Conservation (phyloP, 371 early-diverging fungal genomes). For the Mortierella sp. region DNA sequence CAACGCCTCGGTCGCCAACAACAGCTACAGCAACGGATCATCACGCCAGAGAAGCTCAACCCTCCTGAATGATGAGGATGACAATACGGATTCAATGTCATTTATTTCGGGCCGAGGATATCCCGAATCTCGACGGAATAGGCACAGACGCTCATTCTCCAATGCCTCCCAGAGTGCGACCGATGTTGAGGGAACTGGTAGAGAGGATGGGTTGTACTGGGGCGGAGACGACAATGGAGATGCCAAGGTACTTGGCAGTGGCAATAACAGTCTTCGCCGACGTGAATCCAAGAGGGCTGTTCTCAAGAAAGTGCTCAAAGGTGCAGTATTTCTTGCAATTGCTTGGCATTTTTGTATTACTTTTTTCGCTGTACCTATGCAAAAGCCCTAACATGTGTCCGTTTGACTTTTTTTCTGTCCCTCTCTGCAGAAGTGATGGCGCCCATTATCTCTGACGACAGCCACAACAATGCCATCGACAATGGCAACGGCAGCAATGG, state of each 20-base stretch:
- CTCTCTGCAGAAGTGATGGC: neutral
- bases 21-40: conserved; percentile 17
- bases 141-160: conserved; percentile 28
- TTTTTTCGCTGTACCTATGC: neutral
- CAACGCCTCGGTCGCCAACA: conserved; percentile 29
- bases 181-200: conserved; percentile 17
- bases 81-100: conserved; percentile 24
- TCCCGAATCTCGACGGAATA: conserved; percentile 28
- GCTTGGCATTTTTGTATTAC: neutral
- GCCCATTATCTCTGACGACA: neutral
- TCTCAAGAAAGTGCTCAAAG: conserved; percentile 25
- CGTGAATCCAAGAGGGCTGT: conserved; percentile 16
- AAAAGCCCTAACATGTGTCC: neutral
- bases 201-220: conserved; percentile 11
- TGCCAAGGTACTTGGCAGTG: neutral
- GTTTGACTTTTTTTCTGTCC: neutral
- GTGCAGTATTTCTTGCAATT: neutral
- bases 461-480: neutral
- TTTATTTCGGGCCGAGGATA: conserved; percentile 41
- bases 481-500: neutral
- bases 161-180: conserved; percentile 25
- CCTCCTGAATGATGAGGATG: conserved; percentile 34
- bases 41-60: conserved; percentile 31
- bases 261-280: conserved; percentile 11
- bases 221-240: conserved; percentile 23